These are phyloP conservation scores for Niveomyces coronatus DNA, from an alignment of 2,329 filamentous ascomycete genomes.

Conservation along the genomic window DNA sequence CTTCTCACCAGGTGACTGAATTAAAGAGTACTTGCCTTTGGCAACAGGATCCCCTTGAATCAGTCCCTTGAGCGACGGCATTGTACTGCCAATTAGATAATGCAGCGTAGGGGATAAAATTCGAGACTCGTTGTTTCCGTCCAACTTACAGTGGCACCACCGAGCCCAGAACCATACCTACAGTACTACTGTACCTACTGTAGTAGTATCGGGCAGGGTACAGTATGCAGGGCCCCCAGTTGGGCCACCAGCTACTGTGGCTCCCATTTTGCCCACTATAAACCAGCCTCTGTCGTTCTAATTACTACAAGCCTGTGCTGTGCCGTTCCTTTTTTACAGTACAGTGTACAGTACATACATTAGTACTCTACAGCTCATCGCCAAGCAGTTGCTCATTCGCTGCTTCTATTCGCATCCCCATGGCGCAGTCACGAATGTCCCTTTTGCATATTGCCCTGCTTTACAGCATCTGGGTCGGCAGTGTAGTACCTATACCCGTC, in stretches of 20 bases:
- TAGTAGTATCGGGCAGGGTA: background rate
- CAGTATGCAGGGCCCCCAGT: background rate
- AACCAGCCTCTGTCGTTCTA: background rate
- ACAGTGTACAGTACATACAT: too few species aligned
- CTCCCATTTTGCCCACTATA: background rate
- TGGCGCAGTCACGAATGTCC: background rate
- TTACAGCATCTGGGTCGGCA: background rate
- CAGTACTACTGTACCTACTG: too few species aligned
- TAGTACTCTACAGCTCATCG: background rate
- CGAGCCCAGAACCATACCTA: background rate
- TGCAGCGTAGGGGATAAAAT: background rate
- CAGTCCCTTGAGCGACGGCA: background rate
- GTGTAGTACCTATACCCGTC: background rate
- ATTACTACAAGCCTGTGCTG: too few species aligned
- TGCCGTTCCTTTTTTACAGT: too few species aligned
- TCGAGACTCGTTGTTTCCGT: background rate
- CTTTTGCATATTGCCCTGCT: background rate
- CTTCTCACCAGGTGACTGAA: background rate
- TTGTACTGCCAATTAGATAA: background rate
- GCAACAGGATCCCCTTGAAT: background rate
- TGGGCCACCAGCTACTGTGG: background rate
- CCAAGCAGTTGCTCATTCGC: background rate
- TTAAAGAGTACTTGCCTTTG: background rate
- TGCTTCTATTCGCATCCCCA: background rate
- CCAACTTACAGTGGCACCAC: background rate